A percentile compares a stretch with the other conserved stretches of the same genome.
phyloP scores from a whole-genome alignment of 129 eudicot genomes.

The Ambrosia trifida region DNA sequence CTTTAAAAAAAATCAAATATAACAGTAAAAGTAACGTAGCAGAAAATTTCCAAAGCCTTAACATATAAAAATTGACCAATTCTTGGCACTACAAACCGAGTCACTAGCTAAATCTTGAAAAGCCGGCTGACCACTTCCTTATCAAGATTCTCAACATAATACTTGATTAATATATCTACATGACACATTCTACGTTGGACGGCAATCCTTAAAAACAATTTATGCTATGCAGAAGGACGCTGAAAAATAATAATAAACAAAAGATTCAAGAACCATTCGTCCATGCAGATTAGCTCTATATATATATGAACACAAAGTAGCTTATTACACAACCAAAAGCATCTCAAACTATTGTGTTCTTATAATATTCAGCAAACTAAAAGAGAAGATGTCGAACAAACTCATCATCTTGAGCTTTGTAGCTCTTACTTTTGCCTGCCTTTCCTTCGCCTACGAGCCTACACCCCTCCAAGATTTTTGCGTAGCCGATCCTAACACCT shows the following conservation, averaged over 20 bases:
- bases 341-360: slow-evolving; percentile 5
- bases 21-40: no score
- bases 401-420: slow-evolving; percentile 22
- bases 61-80: slow-evolving; percentile 11
- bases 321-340: slow-evolving; percentile 25
- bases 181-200: neutral
- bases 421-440: slow-evolving; percentile 30
- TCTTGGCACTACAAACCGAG: slow-evolving; percentile 11
- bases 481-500: slow-evolving; percentile 34
- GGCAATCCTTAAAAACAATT: slow-evolving; percentile 7
- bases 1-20: no score
- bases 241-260: slow-evolving; percentile 10
- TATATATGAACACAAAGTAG: slow-evolving; percentile 18
- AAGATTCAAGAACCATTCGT: slow-evolving; percentile 9
- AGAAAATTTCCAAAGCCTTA: no score
- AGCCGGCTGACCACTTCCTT: slow-evolving; percentile 23
- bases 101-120: neutral
- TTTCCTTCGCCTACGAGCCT: slow-evolving; percentile 38
- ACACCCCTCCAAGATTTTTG: slow-evolving; percentile 49
- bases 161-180: neutral
- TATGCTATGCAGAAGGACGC: neutral
- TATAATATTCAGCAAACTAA: neutral
- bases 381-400: slow-evolving; percentile 28
- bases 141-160: neutral
- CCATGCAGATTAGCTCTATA: slow-evolving; percentile 20